Percentiles rank a stretch among this genome's conserved stretches.
Evolutionary conservation across 495 filamentous ascomycete species (phyloP).

Genomic region (Entonaema liquescens): DNA sequence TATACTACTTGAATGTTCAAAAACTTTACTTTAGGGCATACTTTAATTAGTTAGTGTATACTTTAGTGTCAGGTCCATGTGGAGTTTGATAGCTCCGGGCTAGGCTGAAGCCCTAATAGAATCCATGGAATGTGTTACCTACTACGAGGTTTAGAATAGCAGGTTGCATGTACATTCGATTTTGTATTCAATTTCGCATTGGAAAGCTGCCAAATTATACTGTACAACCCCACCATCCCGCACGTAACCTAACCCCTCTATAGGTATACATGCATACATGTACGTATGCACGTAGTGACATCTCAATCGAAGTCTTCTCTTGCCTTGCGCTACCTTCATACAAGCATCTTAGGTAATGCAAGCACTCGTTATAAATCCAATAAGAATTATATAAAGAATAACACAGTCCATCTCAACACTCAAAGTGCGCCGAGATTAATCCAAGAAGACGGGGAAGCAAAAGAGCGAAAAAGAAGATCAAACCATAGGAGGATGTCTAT

Average conservation of each 20-base stretch:
- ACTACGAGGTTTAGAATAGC: background rate
- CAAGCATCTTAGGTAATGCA: background rate
- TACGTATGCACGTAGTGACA: background rate
- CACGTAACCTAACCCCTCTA: background rate
- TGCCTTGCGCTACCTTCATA: background rate
- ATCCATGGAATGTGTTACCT: background rate
- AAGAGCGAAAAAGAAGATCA: background rate
- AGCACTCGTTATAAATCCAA: background rate
- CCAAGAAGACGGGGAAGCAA: background rate
- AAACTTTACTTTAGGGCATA: background rate
- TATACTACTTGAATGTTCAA: too few relatives aligned
- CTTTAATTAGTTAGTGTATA: too few relatives aligned
- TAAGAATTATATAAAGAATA: background rate
- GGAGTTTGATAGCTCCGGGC: background rate
- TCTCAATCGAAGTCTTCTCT: background rate
- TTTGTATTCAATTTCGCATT: background rate
- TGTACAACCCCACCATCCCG: background rate
- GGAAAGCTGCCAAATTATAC: too few relatives aligned
- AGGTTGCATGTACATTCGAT: background rate
- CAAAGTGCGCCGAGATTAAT: background rate
- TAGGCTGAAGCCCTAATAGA: background rate
- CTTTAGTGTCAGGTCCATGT: too few relatives aligned
- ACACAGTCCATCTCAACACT: background rate
- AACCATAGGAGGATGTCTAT: conserved; percentile 76
- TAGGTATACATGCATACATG: background rate